Percentiles rank a stretch among this genome's conserved stretches.
Conservation (phyloP, 2,329 filamentous ascomycete genomes). For the Verticillium dahliae region DNA sequence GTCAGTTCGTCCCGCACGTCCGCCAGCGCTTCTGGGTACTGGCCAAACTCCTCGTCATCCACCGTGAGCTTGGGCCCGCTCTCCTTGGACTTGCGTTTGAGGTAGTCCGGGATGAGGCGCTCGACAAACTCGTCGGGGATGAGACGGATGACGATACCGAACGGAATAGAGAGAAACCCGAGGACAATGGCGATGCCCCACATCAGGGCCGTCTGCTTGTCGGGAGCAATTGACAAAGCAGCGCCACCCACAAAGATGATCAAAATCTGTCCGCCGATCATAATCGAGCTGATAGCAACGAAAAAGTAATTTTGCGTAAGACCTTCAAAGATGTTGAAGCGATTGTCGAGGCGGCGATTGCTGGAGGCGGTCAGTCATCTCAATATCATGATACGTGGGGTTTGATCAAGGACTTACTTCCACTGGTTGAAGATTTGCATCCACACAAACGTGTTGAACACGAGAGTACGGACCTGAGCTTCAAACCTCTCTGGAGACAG, state of each 20-base stretch:
- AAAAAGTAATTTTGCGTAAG: slow-evolving; percentile 84
- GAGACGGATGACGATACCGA: slow-evolving; percentile 74
- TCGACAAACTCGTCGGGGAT: slow-evolving; percentile 67
- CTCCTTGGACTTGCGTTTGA: slow-evolving; percentile 38
- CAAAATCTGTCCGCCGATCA: slow-evolving; percentile 83
- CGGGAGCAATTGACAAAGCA: slow-evolving; percentile 66
- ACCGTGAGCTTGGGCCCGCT: slow-evolving; percentile 50
- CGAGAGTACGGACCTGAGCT: slow-evolving; percentile 64
- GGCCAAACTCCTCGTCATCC: slow-evolving; percentile 58
- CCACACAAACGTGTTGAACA: slow-evolving; percentile 99
- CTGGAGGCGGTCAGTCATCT: slow-evolving; percentile 27
- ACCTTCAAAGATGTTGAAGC: slow-evolving; percentile 92
- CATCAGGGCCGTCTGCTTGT: slow-evolving; percentile 61
- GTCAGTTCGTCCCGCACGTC: slow-evolving; percentile 76
- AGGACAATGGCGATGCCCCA: slow-evolving; percentile 86
- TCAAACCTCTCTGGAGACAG: neutral
- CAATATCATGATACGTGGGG: neutral
- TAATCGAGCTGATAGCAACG: slow-evolving; percentile 74
- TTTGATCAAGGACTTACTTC: slow-evolving; percentile 56
- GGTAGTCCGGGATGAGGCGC: slow-evolving; percentile 43
- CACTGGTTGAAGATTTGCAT: slow-evolving; percentile 99
- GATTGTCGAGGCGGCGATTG: slow-evolving; percentile 89
- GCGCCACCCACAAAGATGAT: slow-evolving; percentile 82
- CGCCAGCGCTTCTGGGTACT: slow-evolving; percentile 65
- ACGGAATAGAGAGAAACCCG: slow-evolving; percentile 76